A percentile compares a stretch with the other conserved stretches of the same genome.
phyloP scores from a whole-genome alignment of 2,329 filamentous ascomycete species.

The Arachnopeziza araneosa region DNA sequence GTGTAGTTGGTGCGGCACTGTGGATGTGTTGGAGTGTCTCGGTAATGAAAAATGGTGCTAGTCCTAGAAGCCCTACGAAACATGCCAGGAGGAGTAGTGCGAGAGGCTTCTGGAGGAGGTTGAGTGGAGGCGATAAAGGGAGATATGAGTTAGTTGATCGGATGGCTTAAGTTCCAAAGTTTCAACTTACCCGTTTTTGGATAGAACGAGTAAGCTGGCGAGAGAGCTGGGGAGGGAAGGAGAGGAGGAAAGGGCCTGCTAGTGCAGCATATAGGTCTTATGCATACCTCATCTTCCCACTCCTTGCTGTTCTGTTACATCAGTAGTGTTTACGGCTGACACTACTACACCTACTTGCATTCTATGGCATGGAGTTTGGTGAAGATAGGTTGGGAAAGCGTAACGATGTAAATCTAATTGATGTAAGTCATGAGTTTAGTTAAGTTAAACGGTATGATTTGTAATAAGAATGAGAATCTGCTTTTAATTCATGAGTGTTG shows the following conservation, averaged over 20 bases:
- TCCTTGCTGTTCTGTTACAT: too few species aligned
- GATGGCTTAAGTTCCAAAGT: constrained; percentile 18
- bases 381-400: too few species aligned
- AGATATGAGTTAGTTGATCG: constrained; percentile 29
- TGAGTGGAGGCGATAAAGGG: constrained; percentile 18
- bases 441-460: too few species aligned
- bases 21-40: constrained; percentile 28
- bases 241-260: background rate
- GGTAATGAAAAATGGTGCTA: constrained; percentile 15
- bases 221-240: background rate
- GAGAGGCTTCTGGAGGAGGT: constrained; percentile 23
- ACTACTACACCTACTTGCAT: too few species aligned
- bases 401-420: too few species aligned
- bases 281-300: background rate
- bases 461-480: too few species aligned
- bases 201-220: background rate
- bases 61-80: constrained; percentile 3
- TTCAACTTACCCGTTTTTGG: background rate
- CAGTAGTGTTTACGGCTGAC: too few species aligned
- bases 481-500: too few species aligned
- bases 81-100: constrained; percentile 3
- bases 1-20: constrained; percentile 21
- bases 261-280: background rate
- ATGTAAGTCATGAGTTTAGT: too few species aligned
- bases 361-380: too few species aligned